Evolutionary conservation across 257 asterid species (phyloP), one percentile per base, ranked within the genome.

Genomic region (Jaltomata sinuosa): DNA sequence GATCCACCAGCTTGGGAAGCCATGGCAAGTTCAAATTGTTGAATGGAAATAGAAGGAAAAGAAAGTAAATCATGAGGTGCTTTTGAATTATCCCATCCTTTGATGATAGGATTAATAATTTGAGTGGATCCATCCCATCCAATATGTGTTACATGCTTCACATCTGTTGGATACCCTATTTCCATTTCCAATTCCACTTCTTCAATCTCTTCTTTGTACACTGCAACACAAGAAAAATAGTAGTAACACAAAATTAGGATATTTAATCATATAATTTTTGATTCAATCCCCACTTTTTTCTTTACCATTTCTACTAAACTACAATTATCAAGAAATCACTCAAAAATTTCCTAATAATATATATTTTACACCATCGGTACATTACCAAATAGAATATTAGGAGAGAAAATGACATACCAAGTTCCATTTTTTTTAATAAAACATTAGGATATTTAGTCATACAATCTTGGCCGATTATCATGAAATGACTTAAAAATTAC

Each of bases 11-110:
- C 85, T 89, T 92, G 97, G 29, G 92, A 88, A 62, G 88, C 85
- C 98, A 94, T 85, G 29, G 97, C 93, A 59, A 89, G 84, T 59
- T 94, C 92, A 61, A 92, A 91, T 55, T 94, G 91, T 68, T 84
- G 85, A 57, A 89, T 36, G 54, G 97, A 89, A 67, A 94, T 85
- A 0, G 92, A 88, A 81, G 97, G 91, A 36, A 89, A 79, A 54
- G 92, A 84, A 64, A 88, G 76, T 22, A 86, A 79, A 85, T 87
- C 91, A 7, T 86, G 36, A 32, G 42, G 80, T 25, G 91, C 79
- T 74, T 89, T 85, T 8, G 85, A 61, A 87, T 85, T 83, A 50
- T 88, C 89, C 92, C 90, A 88, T 1, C 85, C 88, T 29, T 87
- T 82, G 5, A 34, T 34, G 18, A 85, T 36, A n/a, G 89, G 91